Evolutionary conservation across 345 rosid species (phyloP).

Genomic region (Toxicodendron radicans): DNA sequence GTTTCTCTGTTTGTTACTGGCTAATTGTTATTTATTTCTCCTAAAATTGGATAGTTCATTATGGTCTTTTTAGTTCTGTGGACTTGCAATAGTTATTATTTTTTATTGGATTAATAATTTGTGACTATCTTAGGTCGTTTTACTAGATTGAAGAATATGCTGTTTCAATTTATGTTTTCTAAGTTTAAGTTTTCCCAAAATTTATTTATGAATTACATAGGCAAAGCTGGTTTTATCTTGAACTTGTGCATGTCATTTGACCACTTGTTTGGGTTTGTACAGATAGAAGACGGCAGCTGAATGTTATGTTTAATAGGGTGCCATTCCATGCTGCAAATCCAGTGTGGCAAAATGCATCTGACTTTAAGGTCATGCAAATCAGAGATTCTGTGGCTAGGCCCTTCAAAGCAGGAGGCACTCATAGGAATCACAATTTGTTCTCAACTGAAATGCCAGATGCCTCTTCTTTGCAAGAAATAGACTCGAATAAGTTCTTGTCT

Average conservation of each 20-base stretch:
- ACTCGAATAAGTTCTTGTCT: not conserved
- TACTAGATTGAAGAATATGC: too few species aligned
- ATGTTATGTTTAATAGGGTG: constrained; percentile 22
- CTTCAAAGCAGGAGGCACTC: constrained; percentile 14
- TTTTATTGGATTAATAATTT: too few species aligned
- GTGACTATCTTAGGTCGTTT: too few species aligned
- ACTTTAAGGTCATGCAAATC: constrained; percentile 30
- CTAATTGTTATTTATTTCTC: too few species aligned
- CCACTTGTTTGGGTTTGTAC: not conserved
- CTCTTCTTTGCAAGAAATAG: constrained; percentile 4
- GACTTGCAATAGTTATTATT: too few species aligned
- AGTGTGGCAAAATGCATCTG: constrained; percentile 19
- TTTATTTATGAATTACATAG: too few species aligned
- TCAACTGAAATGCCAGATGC: constrained; percentile 5
- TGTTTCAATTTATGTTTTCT: too few species aligned
- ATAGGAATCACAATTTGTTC: constrained; percentile 14
- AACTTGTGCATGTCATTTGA: not conserved
- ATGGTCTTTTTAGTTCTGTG: too few species aligned
- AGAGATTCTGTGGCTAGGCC: constrained; percentile 23
- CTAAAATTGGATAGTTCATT: too few species aligned
- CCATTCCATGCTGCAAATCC: constrained; percentile 17
- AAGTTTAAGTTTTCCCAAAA: too few species aligned
- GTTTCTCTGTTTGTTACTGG: too few species aligned
- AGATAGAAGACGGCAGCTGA: constrained; percentile 32
- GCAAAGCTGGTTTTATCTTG: not conserved